These are phyloP conservation scores for Eustoma russellianum DNA, from an alignment of 257 asterid species.

Conservation along the genomic window DNA sequence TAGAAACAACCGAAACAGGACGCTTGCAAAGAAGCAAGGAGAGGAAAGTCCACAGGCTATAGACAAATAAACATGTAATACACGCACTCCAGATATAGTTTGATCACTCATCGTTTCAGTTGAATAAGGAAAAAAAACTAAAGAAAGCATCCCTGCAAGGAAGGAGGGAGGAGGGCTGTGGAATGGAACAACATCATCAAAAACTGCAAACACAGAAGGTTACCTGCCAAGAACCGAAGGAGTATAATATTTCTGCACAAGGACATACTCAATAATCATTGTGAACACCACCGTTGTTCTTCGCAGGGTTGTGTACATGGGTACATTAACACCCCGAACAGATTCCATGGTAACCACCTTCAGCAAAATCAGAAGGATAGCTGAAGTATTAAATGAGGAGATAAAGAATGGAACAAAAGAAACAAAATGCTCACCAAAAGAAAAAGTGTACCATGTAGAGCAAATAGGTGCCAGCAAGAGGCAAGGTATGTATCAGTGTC, in stretches of 20 bases:
- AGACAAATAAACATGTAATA: too few relatives aligned
- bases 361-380: constrained; percentile 29
- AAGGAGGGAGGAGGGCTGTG: too few relatives aligned
- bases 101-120: not conserved
- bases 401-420: constrained; percentile 4
- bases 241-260: constrained; percentile 56
- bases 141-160: not conserved
- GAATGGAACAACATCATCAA: not conserved
- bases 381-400: constrained; percentile 4
- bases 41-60: too few relatives aligned
- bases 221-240: constrained; percentile 66
- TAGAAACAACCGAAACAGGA: too few relatives aligned
- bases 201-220: constrained; percentile 5
- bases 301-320: constrained; percentile 92
- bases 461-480: constrained; percentile 65
- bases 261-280: constrained; percentile 68
- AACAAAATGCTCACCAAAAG: constrained; percentile 5
- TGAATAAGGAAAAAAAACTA: not conserved
- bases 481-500: constrained; percentile 50
- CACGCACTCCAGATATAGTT: too few relatives aligned
- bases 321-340: constrained; percentile 89
- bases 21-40: too few relatives aligned
- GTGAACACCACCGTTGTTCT: constrained; percentile 90
- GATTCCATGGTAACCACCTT: constrained; percentile 92
- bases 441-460: constrained; percentile 67